Evolutionary conservation across 2,329 filamentous ascomycete genomes (phyloP), one percentile per base, ranked within the genome.

Genomic region (Camptophora hylomeconis): DNA sequence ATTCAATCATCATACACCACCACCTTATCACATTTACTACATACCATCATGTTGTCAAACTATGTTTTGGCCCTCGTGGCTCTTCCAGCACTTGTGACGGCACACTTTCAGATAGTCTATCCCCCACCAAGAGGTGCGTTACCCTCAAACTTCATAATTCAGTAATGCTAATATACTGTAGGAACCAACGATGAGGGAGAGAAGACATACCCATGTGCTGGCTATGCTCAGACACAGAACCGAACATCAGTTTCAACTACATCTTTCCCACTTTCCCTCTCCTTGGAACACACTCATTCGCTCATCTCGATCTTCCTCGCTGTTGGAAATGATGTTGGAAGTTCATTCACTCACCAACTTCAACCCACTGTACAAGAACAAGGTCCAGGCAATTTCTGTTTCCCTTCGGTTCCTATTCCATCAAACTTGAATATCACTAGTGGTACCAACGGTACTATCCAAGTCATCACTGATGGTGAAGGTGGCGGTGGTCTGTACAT

Each of bases 341-440:
- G 7, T 12, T 71, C 69, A 52, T 83, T 76, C 64, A 81, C 77
- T 60, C 63, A 76, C 52, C 68, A 72, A 15, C 62, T 83, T 17
- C 67, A 71, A 2, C 69, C 67, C 3, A 54, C 68, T 61, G 55
- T 69, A 58, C 53, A 73, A 62, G 57, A 69, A 52, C 45, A 73
- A 56, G 51, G 78, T 47, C 52, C 66, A 14, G 75, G 78, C 23
- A 61, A 63, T 24, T 72, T 83, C 45, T 84, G 79, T 53, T 44
- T 83, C 8, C 66, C 72, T 5, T 53, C 62, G 36, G 56, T 84
- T 10, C 15, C 26, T 9, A 20, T 39, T n/a, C 37, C 37, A 11
- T 12, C 17, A 7, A 48, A 53, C 18, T 50, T 56, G 5, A 39
- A 42, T 18, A 52, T 75, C 20, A 50, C 49, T 14, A 71, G 79